Conservation (phyloP, 2,329 filamentous ascomycete genomes). For the Hymenoscyphus salicellus region DNA sequence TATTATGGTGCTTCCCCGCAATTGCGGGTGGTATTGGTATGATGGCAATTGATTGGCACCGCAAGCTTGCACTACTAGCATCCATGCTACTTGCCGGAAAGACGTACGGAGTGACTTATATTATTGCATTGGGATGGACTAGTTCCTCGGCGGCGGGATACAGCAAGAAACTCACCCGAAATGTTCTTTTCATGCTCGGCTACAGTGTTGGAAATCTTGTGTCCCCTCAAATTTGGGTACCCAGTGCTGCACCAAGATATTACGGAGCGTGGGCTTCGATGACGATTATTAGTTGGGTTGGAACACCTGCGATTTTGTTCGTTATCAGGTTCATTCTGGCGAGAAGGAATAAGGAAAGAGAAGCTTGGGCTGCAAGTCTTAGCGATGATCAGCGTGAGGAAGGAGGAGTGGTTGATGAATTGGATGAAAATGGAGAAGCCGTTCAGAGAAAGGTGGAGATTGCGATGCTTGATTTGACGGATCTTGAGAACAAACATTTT, state of each 20-base stretch:
- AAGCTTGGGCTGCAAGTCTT: conserved; percentile 31
- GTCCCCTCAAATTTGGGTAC: conserved; percentile 35
- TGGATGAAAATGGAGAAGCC: conserved; percentile 25
- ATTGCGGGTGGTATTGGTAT: too few relatives aligned
- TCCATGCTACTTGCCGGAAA: too few relatives aligned
- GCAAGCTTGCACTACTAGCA: too few relatives aligned
- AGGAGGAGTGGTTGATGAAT: conserved; percentile 27
- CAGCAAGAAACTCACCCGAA: conserved; percentile 36
- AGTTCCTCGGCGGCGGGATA: conserved; percentile 37
- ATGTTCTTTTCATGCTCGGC: conserved; percentile 35
- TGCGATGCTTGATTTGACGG: too few relatives aligned
- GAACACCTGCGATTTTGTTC: conserved; percentile 37
- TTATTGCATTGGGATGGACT: conserved; percentile 39
- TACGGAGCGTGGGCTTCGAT: conserved; percentile 36
- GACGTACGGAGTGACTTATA: conserved; percentile 25
- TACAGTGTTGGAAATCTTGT: conserved; percentile 34
- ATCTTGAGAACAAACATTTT: too few relatives aligned
- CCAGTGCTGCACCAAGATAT: conserved; percentile 33
- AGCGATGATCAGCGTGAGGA: conserved; percentile 4
- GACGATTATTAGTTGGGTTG: conserved; percentile 38
- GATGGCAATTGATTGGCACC: too few relatives aligned
- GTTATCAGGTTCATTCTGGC: conserved; percentile 37
- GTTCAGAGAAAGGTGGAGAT: too few relatives aligned
- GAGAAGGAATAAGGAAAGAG: conserved; percentile 35
- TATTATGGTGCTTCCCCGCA: too few relatives aligned